phyloP scores from a whole-genome alignment of 1,284 basidiomycete genomes.

The Phenoliferia sp. region DNA sequence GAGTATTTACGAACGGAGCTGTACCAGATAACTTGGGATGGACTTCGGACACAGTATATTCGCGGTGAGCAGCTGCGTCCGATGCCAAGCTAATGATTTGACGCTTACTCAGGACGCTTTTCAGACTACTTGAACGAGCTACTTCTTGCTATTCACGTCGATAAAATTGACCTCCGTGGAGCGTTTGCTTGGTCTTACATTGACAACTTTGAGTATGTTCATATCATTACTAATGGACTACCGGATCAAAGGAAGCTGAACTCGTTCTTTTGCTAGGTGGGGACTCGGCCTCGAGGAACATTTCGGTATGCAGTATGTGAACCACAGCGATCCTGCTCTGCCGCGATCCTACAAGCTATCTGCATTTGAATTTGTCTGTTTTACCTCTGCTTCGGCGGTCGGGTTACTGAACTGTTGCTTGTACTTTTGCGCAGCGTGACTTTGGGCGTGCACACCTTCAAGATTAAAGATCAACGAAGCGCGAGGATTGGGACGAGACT shows the following conservation, averaged over 20 bases:
- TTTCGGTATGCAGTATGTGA: conserved; percentile 18
- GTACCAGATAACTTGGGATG: conserved; percentile 17
- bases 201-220: conserved; percentile 16
- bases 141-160: conserved; percentile 20
- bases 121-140: conserved; percentile 25
- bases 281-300: conserved; percentile 1
- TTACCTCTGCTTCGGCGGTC: not conserved
- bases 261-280: too few species aligned
- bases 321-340: conserved; percentile 1
- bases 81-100: too few species aligned
- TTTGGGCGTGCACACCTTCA: not conserved
- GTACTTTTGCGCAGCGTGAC: conserved; percentile 1
- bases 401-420: not conserved
- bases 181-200: conserved; percentile 17
- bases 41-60: conserved; percentile 13
- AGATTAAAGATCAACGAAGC: not conserved
- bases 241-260: too few species aligned
- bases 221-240: too few species aligned
- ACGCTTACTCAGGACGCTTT: too few species aligned
- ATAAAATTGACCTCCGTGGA: conserved; percentile 3
- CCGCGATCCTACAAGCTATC: not conserved
- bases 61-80: not conserved
- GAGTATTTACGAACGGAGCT: not conserved
- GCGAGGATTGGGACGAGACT: too few species aligned
- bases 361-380: not conserved